A percentile compares a stretch with the other conserved stretches of the same genome.
These are phyloP conservation scores for Chaetomium olivaceum DNA, from an alignment of 2,329 filamentous ascomycete genomes.

Conservation along the genomic window DNA sequence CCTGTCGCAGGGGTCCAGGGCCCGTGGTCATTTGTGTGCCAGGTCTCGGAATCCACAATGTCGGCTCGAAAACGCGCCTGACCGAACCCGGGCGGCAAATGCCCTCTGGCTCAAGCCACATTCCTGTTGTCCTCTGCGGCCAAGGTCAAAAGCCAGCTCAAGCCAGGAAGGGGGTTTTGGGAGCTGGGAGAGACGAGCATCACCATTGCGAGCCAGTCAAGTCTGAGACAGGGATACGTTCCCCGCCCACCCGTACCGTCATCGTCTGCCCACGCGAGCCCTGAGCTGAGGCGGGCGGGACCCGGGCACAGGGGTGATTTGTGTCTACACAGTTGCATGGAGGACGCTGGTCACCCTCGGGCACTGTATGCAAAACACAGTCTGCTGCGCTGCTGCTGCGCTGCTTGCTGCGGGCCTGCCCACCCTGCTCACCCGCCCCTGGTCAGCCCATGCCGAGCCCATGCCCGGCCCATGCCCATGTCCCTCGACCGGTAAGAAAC, in stretches of 20 bases:
- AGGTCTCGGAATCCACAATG: neutral
- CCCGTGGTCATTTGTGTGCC: neutral
- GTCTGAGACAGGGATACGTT: neutral
- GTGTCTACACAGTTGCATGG: neutral
- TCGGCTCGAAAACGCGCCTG: constrained; percentile 3
- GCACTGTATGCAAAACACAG: constrained; percentile 14
- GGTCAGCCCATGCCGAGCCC: neutral
- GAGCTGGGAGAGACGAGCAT: neutral
- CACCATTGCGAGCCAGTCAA: neutral
- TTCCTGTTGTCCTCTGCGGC: neutral
- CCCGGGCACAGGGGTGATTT: constrained; percentile 9
- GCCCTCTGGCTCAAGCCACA: neutral
- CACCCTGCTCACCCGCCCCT: neutral
- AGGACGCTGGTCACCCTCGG: neutral
- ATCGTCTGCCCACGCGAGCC: neutral
- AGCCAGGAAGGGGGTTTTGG: neutral
- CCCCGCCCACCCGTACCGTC: neutral
- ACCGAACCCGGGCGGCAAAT: neutral
- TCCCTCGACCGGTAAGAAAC: neutral
- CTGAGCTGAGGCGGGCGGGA: neutral
- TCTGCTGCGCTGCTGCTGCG: neutral
- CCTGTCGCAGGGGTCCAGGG: neutral
- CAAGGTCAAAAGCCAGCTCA: neutral
- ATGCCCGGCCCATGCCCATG: no score
- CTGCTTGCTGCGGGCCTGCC: neutral